Conservation (phyloP, 208 protist species). For the Trypanosoma theileri region DNA sequence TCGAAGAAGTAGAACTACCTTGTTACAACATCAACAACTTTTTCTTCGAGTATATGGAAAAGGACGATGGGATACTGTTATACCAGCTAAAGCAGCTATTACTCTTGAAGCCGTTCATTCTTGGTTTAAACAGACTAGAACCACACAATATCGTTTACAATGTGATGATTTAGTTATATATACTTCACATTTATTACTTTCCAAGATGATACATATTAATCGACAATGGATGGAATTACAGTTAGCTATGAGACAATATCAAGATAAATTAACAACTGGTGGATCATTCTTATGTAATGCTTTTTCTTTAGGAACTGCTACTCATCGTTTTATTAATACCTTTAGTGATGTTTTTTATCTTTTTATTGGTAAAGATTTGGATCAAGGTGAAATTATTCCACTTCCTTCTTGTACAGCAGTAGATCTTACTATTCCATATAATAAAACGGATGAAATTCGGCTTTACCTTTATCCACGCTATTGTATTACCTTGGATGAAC, state of each 20-base stretch:
- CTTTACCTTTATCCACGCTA: constrained; percentile 36
- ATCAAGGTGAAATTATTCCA: constrained; percentile 24
- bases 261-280: neutral
- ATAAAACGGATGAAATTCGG: constrained; percentile 27
- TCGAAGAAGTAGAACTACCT: constrained; percentile 28
- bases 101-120: constrained; percentile 42
- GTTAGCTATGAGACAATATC: neutral
- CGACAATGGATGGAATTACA: constrained; percentile 23
- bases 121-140: constrained; percentile 55
- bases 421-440: constrained; percentile 44
- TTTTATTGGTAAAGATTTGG: constrained; percentile 21
- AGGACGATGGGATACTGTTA: constrained; percentile 67
- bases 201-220: constrained; percentile 57
- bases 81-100: constrained; percentile 41
- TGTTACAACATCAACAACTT: constrained; percentile 38
- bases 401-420: constrained; percentile 30
- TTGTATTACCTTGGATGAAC: constrained; percentile 30
- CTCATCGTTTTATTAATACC: constrained; percentile 74
- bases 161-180: constrained; percentile 61
- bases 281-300: neutral
- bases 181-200: constrained; percentile 55
- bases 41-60: constrained; percentile 57
- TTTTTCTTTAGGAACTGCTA: constrained; percentile 20
- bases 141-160: constrained; percentile 34
- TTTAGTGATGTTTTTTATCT: constrained; percentile 68